A percentile compares a stretch with the other conserved stretches of the same genome.
Evolutionary conservation across 2,329 filamentous ascomycete species (phyloP).

Genomic region (Diplodia sapinea): DNA sequence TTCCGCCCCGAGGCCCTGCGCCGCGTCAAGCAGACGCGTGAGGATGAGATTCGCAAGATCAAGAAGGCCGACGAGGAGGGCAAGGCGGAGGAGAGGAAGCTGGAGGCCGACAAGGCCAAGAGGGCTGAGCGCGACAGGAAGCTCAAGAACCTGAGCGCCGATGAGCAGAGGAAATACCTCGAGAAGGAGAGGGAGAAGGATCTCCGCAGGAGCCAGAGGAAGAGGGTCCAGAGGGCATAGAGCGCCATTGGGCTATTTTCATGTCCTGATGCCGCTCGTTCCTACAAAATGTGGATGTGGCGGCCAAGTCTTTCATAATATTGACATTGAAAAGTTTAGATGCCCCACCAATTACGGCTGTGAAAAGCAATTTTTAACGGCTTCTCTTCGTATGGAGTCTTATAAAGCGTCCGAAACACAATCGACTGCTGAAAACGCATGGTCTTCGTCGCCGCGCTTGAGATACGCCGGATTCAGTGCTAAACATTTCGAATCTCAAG

Average conservation of each 20-base stretch:
- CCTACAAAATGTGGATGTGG: background rate
- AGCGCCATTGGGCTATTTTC: background rate
- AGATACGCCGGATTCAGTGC: background rate
- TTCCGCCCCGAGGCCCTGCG: conserved; percentile 88
- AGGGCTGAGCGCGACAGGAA: conserved; percentile 76
- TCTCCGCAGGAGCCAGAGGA: conserved; percentile 72
- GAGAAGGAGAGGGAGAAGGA: conserved; percentile 90
- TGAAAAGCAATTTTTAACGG: background rate
- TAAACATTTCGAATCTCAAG: background rate
- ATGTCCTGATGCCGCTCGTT: background rate
- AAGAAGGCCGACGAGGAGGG: conserved; percentile 77
- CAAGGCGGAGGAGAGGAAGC: conserved; percentile 66
- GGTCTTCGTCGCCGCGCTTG: too few relatives aligned
- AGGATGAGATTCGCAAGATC: conserved; percentile 79
- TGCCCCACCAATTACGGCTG: background rate
- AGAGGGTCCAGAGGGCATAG: conserved; percentile 56
- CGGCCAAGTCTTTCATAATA: conserved; percentile 16
- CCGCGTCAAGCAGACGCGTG: conserved; percentile 80
- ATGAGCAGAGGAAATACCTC: conserved; percentile 60
- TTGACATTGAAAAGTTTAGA: conserved; percentile 26
- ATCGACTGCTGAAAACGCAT: background rate
- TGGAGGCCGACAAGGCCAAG: conserved; percentile 67
- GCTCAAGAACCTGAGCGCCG: conserved; percentile 71
- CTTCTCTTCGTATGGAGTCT: background rate
- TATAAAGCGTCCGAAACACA: background rate